Conservation (phyloP, 1,284 basidiomycete genomes). For the Boletus sp. region DNA sequence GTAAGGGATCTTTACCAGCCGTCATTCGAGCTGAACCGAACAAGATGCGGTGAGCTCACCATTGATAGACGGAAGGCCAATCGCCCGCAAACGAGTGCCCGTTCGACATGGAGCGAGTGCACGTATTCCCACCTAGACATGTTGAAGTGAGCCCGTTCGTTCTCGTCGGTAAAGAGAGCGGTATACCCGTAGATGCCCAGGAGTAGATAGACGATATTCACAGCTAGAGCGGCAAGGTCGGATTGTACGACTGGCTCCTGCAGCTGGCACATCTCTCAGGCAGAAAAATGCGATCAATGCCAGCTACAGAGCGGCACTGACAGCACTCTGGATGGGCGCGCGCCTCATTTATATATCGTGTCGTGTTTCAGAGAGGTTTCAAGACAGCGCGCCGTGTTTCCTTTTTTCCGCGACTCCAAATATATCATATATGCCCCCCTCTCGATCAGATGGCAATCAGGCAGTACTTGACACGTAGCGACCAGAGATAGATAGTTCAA, state of each 20-base stretch:
- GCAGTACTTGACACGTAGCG: no score
- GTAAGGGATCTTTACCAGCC: conserved; percentile 20
- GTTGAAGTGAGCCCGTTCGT: not conserved
- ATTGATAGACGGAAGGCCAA: conserved; percentile 17
- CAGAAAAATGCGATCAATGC: not conserved
- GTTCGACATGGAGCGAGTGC: conserved; percentile 16
- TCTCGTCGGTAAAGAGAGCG: not conserved
- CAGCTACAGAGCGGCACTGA: no score
- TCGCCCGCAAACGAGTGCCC: conserved; percentile 13
- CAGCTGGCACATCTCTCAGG: not conserved
- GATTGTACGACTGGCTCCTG: not conserved
- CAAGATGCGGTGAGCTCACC: conserved; percentile 13
- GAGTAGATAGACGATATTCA: not conserved
- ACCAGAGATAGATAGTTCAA: no score
- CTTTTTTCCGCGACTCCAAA: not conserved
- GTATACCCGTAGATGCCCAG: not conserved
- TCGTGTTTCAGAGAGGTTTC: conserved; percentile 8
- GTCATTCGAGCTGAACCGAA: not conserved
- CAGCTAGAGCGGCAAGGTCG: not conserved
- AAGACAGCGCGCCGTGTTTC: not conserved
- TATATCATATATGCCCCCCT: no score
- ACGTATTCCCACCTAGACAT: conserved; percentile 26
- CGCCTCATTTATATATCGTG: not conserved
- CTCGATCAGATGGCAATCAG: no score
- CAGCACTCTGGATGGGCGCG: no score